Evolutionary conservation across 305 asterid species (phyloP), one percentile per base, ranked within the genome.

Genomic region (Fraxinus sp.): DNA sequence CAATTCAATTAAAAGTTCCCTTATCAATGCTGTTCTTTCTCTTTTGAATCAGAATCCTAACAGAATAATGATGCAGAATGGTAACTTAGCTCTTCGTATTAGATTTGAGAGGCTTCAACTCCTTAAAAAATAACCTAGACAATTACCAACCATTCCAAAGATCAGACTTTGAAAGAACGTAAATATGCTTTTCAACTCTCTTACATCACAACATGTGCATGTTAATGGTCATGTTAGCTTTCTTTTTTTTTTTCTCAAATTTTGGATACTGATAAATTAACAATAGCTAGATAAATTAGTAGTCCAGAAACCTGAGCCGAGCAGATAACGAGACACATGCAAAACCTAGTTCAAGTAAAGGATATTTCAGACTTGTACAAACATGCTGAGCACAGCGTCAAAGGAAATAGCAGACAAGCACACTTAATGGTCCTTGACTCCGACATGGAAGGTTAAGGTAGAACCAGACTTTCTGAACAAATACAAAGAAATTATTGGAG

Each of bases 401-500:
- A 64, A 64, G n/a, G 57, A 75, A 37, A n/a, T 64, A 36, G 72
- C n/a, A 11, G 20, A 44, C 39, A 36, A 80, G 52, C 77, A 33
- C 20, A 78, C 80, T 72, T 41, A 76, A 18, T 55, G 10, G 20
- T 9, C 73, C 33, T 24, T 59, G 33, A 24, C 73, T 59, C 70
- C 70, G 3, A 59, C 70, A 7, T 59, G 30, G 70, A 59, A 59
- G 70, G 28, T 59, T 59, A 59, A n/a, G 30, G 70, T 64, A 64
- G 33, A 10, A 64, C 73, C 73, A 24, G 6, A 64, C 35, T 64
- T 64, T 46, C 74, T 10, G 62, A 18, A 37, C 13, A 16, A 70
- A 74, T 4, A 44, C 52, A 62, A 62, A 62, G 62, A 75, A 70
- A 82, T 26, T 24, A 66, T 72, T n/a, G 75, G 32, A 77, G 72